Evolutionary conservation across 2,329 filamentous ascomycete species (phyloP).

Genomic region (Cladorrhinum sp.): DNA sequence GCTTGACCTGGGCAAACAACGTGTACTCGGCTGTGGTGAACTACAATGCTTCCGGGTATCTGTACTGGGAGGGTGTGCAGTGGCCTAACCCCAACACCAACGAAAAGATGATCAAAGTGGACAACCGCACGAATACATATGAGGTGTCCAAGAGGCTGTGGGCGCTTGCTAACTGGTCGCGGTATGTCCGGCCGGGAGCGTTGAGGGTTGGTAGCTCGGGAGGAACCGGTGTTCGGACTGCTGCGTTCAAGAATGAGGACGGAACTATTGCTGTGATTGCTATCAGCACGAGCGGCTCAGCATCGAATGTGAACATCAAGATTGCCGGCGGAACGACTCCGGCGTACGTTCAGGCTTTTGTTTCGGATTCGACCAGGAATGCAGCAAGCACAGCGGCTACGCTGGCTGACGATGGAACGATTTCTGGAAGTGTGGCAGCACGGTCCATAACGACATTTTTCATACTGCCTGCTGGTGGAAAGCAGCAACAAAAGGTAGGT

Average conservation of each 20-base stretch:
- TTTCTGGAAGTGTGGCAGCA: constrained; percentile 33
- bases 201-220: constrained; percentile 32
- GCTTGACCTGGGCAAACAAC: constrained; percentile 54
- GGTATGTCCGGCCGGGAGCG: constrained; percentile 39
- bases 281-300: constrained; percentile 30
- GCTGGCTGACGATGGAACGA: constrained; percentile 22
- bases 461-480: constrained; percentile 12
- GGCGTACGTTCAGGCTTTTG: constrained; percentile 23
- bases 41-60: constrained; percentile 48
- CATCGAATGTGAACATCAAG: constrained; percentile 21
- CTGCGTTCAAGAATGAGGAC: constrained; percentile 38
- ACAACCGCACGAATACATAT: constrained; percentile 33
- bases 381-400: constrained; percentile 24
- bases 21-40: constrained; percentile 50
- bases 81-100: constrained; percentile 35
- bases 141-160: constrained; percentile 37
- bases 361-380: constrained; percentile 28
- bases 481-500: background rate
- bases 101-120: constrained; percentile 34
- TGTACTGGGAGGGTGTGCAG: constrained; percentile 52
- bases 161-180: constrained; percentile 42
- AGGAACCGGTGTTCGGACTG: constrained; percentile 31
- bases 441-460: constrained; percentile 30
- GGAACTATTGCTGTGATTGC: constrained; percentile 38
- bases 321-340: constrained; percentile 16